Percentiles rank a stretch among this genome's conserved stretches.
Evolutionary conservation across 2,329 filamentous ascomycete genomes (phyloP).

Genomic region (Cucurbitaria berberidis): DNA sequence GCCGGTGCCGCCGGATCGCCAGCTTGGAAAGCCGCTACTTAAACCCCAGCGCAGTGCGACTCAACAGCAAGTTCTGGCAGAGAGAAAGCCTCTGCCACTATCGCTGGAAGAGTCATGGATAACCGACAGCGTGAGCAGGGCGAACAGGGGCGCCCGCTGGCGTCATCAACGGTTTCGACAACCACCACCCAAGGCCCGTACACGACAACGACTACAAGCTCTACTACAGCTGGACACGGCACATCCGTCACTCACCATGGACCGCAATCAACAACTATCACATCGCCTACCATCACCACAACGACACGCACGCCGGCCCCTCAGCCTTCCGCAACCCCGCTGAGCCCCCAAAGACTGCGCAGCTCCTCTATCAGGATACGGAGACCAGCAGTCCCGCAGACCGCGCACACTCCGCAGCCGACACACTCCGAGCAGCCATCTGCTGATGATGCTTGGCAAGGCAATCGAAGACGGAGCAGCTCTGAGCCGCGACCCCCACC

Average conservation of each 20-base stretch:
- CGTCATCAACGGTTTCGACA: slow-evolving; percentile 30
- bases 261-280: slow-evolving; percentile 33
- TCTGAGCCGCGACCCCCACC: slow-evolving; percentile 42
- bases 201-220: slow-evolving; percentile 36
- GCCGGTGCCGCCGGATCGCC: slow-evolving; percentile 25
- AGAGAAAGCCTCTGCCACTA: background rate
- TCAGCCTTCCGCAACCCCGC: slow-evolving; percentile 15
- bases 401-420: slow-evolving; percentile 4
- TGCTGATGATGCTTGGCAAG: slow-evolving; percentile 20
- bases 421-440: slow-evolving; percentile 4
- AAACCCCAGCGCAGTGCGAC: slow-evolving; percentile 9
- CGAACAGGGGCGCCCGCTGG: slow-evolving; percentile 12
- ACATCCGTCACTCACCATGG: slow-evolving; percentile 29
- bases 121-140: slow-evolving; percentile 10
- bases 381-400: slow-evolving; percentile 18
- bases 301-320: slow-evolving; percentile 22
- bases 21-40: slow-evolving; percentile 21
- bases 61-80: background rate
- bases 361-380: slow-evolving; percentile 39
- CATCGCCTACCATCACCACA: slow-evolving; percentile 40
- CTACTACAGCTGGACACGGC: slow-evolving; percentile 22
- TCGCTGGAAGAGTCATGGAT: slow-evolving; percentile 18
- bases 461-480: slow-evolving; percentile 39
- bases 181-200: slow-evolving; percentile 37
- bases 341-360: slow-evolving; percentile 22